phyloP scores from a whole-genome alignment of 2,329 filamentous ascomycete species.

The Ceratocystis cubensis region DNA sequence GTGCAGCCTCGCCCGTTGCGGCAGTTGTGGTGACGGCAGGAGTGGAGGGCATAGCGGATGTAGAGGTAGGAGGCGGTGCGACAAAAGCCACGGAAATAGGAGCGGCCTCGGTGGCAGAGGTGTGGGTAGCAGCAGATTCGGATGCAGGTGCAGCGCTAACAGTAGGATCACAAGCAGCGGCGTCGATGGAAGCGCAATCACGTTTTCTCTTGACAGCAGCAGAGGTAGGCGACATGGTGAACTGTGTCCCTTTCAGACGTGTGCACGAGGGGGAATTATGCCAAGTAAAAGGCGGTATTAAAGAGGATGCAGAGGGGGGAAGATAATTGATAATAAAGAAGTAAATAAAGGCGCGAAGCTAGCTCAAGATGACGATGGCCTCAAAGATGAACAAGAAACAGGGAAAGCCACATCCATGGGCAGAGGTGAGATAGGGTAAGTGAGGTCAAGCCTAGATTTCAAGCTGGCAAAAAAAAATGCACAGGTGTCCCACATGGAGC shows the following conservation, averaged over 20 bases:
- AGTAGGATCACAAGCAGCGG: slow-evolving; percentile 2
- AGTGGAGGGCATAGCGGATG: neutral
- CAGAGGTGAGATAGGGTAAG: no score
- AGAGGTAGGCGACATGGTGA: slow-evolving; percentile 44
- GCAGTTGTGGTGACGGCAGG: slow-evolving; percentile 7
- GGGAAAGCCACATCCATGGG: no score
- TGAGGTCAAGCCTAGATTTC: no score
- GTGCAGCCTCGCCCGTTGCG: neutral
- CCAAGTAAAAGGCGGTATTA: neutral
- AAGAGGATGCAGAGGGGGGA: neutral
- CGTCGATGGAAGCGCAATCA: slow-evolving; percentile 20
- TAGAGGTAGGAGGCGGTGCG: slow-evolving; percentile 29
- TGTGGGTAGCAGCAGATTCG: slow-evolving; percentile 35
- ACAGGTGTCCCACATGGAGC: no score
- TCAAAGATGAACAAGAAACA: no score
- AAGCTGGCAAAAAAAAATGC: no score
- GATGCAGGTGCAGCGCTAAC: slow-evolving; percentile 10
- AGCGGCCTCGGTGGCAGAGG: slow-evolving; percentile 28
- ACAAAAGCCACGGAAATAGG: slow-evolving; percentile 26
- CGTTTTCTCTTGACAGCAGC: slow-evolving; percentile 67
- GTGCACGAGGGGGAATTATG: neutral
- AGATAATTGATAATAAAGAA: neutral
- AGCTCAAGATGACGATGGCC: neutral
- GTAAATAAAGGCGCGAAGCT: slow-evolving; percentile 1
- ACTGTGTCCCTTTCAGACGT: neutral